A percentile compares a stretch with the other conserved stretches of the same genome.
Evolutionary conservation across 768 basidiomycete species (phyloP).

Genomic region (Trametes cingulata): DNA sequence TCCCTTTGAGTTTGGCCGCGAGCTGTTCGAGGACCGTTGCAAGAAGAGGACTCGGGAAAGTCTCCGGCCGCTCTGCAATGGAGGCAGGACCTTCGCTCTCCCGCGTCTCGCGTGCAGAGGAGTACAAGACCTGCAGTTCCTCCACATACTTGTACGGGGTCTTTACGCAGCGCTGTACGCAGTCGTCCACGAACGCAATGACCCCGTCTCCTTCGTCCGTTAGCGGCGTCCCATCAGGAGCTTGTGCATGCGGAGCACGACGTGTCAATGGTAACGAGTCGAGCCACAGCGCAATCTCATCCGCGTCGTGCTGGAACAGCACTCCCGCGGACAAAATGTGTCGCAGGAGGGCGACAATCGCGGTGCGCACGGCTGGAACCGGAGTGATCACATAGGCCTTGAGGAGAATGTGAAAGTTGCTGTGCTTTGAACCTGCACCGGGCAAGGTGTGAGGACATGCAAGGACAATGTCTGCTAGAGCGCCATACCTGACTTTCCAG

Average conservation of each 20-base stretch:
- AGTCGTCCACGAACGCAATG: conserved; percentile 80
- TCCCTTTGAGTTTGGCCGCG: conserved; percentile 60
- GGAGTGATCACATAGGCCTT: conserved; percentile 55
- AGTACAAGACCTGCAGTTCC: conserved; percentile 47
- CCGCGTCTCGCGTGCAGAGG: background rate
- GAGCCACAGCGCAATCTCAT: conserved; percentile 78
- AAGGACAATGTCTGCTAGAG: background rate
- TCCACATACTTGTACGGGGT: conserved; percentile 88
- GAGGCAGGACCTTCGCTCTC: background rate
- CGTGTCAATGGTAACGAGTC: conserved; percentile 53
- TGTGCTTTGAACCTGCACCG: conserved; percentile 48
- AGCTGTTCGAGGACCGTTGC: conserved; percentile 82
- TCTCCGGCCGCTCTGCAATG: conserved; percentile 29
- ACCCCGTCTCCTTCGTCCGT: conserved; percentile 58
- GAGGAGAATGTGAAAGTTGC: conserved; percentile 73
- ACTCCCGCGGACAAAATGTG: conserved; percentile 71
- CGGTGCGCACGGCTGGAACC: conserved; percentile 52
- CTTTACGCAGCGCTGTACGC: conserved; percentile 76
- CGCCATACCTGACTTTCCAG: conserved; percentile 61
- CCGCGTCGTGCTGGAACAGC: conserved; percentile 75
- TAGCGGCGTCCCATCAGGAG: conserved; percentile 54
- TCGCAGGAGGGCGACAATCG: conserved; percentile 54
- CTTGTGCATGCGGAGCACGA: conserved; percentile 38
- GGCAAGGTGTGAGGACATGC: background rate
- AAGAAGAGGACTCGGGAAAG: conserved; percentile 70